Evolutionary conservation across 2,329 filamentous ascomycete species (phyloP).

Genomic region (Clonostachys chloroleuca): DNA sequence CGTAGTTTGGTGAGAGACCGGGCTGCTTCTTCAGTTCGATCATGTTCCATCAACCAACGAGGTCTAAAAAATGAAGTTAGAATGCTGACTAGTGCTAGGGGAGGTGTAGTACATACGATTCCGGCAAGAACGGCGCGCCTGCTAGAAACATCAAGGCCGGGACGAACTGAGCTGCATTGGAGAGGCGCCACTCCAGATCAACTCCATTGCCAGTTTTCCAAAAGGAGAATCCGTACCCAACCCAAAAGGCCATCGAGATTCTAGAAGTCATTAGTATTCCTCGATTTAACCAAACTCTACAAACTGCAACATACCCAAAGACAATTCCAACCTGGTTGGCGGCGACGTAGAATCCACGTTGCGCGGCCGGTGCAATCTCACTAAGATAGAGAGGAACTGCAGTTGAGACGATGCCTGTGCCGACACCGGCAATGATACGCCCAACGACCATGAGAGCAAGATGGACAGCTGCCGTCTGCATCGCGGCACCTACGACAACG

Average conservation of each 20-base stretch:
- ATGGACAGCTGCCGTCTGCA: slow-evolving; percentile 7
- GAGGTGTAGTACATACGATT: slow-evolving; percentile 15
- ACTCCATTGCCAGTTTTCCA: slow-evolving; percentile 21
- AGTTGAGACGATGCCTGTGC: slow-evolving; percentile 9
- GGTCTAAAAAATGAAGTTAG: slow-evolving; percentile 10
- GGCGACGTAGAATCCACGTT: slow-evolving; percentile 10
- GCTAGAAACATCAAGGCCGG: slow-evolving; percentile 20
- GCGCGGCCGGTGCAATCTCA: slow-evolving; percentile 8
- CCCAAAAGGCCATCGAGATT: slow-evolving; percentile 14
- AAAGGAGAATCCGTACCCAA: slow-evolving; percentile 24
- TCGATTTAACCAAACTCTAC: not conserved
- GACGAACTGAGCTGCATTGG: slow-evolving; percentile 22
- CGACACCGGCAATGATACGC: slow-evolving; percentile 9
- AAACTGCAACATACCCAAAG: slow-evolving; percentile 2
- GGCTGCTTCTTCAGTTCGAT: slow-evolving; percentile 16
- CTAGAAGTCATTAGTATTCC: slow-evolving; percentile 2
- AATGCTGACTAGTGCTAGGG: not conserved
- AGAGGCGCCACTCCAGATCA: slow-evolving; percentile 24
- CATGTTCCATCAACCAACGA: slow-evolving; percentile 25
- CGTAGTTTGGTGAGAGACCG: slow-evolving; percentile 18
- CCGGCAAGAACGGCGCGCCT: slow-evolving; percentile 21
- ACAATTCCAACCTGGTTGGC: slow-evolving; percentile 12
- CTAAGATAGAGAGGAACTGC: slow-evolving; percentile 9
- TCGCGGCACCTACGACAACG: slow-evolving; percentile 8
- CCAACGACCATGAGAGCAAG: slow-evolving; percentile 10